phyloP scores from a whole-genome alignment of 805 yeast genomes.

The Komagataella ulmi region DNA sequence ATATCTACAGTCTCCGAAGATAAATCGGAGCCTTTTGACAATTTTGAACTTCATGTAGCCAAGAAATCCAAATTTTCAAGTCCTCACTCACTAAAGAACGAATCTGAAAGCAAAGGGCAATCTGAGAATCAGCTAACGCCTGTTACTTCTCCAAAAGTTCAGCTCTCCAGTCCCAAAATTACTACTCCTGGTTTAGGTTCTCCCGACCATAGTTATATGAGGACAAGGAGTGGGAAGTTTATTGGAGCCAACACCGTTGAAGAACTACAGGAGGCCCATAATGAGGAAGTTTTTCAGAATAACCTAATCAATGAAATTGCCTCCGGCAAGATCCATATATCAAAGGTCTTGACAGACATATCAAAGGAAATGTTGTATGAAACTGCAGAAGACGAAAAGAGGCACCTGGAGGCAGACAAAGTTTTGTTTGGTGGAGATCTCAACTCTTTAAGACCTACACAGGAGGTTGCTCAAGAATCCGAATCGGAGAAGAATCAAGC shows the following conservation, averaged over 20 bases:
- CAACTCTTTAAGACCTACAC: background rate
- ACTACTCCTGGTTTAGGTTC: background rate
- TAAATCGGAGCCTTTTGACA: background rate
- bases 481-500: background rate
- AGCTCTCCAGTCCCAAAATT: background rate
- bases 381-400: background rate
- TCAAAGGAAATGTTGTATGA: constrained; percentile 4
- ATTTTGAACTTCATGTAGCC: background rate
- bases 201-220: constrained; percentile 12
- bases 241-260: constrained; percentile 15
- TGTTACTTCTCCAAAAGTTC: background rate
- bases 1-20: background rate
- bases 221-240: constrained; percentile 16
- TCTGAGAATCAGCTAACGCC: background rate
- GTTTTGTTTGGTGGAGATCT: background rate
- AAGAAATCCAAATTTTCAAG: background rate
- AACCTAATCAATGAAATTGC: constrained; percentile 9
- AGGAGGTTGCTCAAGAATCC: background rate
- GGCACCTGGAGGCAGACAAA: background rate
- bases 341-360: constrained; percentile 4
- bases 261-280: constrained; percentile 11
- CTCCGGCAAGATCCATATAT: constrained; percentile 6
- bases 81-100: background rate
- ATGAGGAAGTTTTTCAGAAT: constrained; percentile 9
- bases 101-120: background rate